Evolutionary conservation across 2,329 filamentous ascomycete species (phyloP).

Genomic region (Thermothelomyces thermophilus): DNA sequence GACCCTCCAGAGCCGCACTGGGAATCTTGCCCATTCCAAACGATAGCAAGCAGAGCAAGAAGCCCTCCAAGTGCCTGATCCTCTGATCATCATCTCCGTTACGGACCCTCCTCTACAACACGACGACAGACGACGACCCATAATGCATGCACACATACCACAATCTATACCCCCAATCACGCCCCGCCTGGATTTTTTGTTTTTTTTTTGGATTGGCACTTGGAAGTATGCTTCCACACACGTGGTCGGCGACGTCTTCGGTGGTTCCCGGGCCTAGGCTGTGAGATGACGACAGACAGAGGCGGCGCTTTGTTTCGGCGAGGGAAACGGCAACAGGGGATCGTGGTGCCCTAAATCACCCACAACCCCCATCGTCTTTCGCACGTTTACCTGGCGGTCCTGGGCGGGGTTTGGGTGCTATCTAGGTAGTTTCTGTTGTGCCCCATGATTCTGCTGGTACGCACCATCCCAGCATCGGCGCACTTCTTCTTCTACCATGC

Average conservation of each 20-base stretch:
- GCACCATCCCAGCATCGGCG: not conserved
- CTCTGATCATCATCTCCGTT: conserved; percentile 41
- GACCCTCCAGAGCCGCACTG: conserved; percentile 54
- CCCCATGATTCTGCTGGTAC: not conserved
- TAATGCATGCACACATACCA: conserved; percentile 14
- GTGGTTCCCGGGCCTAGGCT: not conserved
- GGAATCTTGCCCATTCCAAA: conserved; percentile 41
- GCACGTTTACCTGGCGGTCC: conserved; percentile 3
- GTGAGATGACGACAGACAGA: not conserved
- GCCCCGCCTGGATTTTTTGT: too few relatives aligned
- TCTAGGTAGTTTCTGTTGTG: not conserved
- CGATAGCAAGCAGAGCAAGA: conserved; percentile 34
- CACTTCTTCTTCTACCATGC: not conserved
- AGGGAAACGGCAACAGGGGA: not conserved
- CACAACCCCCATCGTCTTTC: not conserved
- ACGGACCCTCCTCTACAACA: not conserved
- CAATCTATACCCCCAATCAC: conserved; percentile 20
- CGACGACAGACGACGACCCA: conserved; percentile 13
- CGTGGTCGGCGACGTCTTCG: conserved; percentile 4
- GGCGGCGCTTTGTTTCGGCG: not conserved
- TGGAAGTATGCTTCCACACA: not conserved
- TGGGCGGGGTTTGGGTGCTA: conserved; percentile 19
- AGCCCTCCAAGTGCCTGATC: conserved; percentile 63
- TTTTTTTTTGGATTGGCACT: conserved; percentile 13
- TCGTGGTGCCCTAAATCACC: conserved; percentile 3